Base-by-base conservation (phyloP, 768 basidiomycete genomes). In the Trametopsis cervina region DNA sequence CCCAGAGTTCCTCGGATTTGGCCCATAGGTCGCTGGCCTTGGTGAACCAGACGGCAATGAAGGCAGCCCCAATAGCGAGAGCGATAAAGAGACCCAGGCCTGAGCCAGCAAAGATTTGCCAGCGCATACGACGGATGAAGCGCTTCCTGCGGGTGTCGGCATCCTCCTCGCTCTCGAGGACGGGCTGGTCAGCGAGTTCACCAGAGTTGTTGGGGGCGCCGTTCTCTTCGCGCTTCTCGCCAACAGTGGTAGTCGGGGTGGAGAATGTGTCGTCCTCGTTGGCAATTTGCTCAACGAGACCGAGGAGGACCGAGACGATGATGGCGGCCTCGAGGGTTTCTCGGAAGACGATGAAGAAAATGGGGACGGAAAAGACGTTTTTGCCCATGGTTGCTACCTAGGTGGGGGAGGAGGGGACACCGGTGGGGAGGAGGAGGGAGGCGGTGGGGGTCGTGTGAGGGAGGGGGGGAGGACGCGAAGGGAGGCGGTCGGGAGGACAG, bases 271-370 rank as follows among this genome's bases (percentile, higher is more conserved):
- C 55, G 54, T 63, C 60, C 42, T 63, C 57, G 53, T 60, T 44
- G 4, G 87, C 75, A 54, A 93, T 80, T 55, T 94, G 91, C 59
- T 95, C 82, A n/a, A 89, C 87, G 52, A 97, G 81, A 54, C 88
- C 82, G 44, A 95, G 83, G 41, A 98, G 78, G 49, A 95, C 90
- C 4, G 90, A 88, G 63, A 96, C 69, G 74, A 98, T 90, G 70
- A 97, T 86, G 37, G 81, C 81, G 3, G 91, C 88, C 72, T 96
- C 93, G 54, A 96, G 76, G 4, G 90, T 87, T 76, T 96, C 93
- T 62, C 93, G 80, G 66, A 95, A 92, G 69, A 94, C 82, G 69
- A 96, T 92, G 77, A 97, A 92, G 74, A 93, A 96, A 57, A 97
- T 91, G 60, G 91, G 82, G 47, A 94, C 77, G 49, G 87, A 89